A percentile compares a stretch with the other conserved stretches of the same genome.
Conservation (phyloP, 805 yeast species). For the Schizosaccharomyces lindneri region DNA sequence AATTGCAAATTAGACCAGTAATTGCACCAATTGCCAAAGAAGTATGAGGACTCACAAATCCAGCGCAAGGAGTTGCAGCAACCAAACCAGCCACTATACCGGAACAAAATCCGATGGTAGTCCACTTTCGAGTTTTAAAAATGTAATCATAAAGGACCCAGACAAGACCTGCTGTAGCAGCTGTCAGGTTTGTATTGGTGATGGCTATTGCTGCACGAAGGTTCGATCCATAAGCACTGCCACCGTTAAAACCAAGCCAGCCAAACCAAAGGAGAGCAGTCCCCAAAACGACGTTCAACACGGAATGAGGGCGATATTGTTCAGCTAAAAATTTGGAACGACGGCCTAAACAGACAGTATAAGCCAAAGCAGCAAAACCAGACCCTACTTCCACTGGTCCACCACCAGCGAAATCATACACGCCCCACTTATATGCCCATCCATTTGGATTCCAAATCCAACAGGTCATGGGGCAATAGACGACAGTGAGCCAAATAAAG, state of each 20-base stretch:
- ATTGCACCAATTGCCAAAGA: slow-evolving; percentile 62
- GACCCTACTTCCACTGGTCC: slow-evolving; percentile 88
- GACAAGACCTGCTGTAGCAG: slow-evolving; percentile 70
- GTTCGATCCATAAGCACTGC: slow-evolving; percentile 61
- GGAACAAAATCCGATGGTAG: slow-evolving; percentile 83
- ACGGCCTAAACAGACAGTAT: slow-evolving; percentile 42
- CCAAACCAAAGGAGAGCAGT: slow-evolving; percentile 77
- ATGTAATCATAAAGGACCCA: slow-evolving; percentile 84
- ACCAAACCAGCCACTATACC: slow-evolving; percentile 90
- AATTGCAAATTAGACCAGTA: slow-evolving; percentile 68
- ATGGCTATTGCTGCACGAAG: slow-evolving; percentile 69
- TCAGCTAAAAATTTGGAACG: slow-evolving; percentile 20
- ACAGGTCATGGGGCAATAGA: slow-evolving; percentile 81
- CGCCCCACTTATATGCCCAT: slow-evolving; percentile 87
- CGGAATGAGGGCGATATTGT: slow-evolving; percentile 86
- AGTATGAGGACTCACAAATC: slow-evolving; percentile 76
- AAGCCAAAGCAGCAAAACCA: slow-evolving; percentile 76
- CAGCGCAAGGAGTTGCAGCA: slow-evolving; percentile 91
- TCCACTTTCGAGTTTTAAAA: slow-evolving; percentile 58
- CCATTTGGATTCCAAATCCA: slow-evolving; percentile 91
- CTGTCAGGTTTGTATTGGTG: slow-evolving; percentile 75
- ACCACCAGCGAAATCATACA: slow-evolving; percentile 89
- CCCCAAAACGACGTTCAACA: slow-evolving; percentile 71
- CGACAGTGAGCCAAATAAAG: slow-evolving; percentile 74
- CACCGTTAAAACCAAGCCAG: slow-evolving; percentile 90